A percentile compares a stretch with the other conserved stretches of the same genome.
Evolutionary conservation across 805 yeast species (phyloP).

Genomic region (Barnettozyma sucrosica): DNA sequence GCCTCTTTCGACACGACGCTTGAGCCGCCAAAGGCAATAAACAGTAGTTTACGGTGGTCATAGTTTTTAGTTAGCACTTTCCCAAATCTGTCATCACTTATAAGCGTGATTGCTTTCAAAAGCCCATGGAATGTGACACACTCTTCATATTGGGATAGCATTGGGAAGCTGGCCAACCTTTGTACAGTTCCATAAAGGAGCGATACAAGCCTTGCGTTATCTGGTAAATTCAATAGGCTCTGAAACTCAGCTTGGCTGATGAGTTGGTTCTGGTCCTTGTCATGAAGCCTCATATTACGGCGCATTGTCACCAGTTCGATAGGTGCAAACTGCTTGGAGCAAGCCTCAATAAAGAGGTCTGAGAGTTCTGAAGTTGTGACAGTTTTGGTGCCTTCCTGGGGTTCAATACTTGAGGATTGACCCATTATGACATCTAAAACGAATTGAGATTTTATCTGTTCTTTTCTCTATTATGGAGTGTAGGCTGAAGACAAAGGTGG

Average conservation of each 20-base stretch:
- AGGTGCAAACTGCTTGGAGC: constrained; percentile 28
- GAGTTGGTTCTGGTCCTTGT: constrained; percentile 20
- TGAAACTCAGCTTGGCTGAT: constrained; percentile 27
- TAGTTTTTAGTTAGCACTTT: constrained; percentile 31
- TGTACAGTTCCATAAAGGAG: constrained; percentile 36
- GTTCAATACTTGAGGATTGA: constrained; percentile 17
- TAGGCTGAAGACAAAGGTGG: background rate
- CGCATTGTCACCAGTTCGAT: constrained; percentile 31
- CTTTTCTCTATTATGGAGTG: background rate
- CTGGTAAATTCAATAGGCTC: constrained; percentile 33
- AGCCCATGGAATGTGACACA: constrained; percentile 35
- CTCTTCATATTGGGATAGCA: constrained; percentile 30
- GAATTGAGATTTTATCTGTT: background rate
- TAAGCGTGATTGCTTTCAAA: constrained; percentile 37
- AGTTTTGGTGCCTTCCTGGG: background rate
- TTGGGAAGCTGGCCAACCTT: constrained; percentile 45
- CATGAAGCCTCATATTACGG: constrained; percentile 18
- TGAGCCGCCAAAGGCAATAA: constrained; percentile 37
- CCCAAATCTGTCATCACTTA: constrained; percentile 39
- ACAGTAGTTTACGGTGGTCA: constrained; percentile 41
- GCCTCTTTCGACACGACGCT: background rate
- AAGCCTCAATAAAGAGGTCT: constrained; percentile 26
- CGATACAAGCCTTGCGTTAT: constrained; percentile 25
- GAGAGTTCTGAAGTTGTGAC: constrained; percentile 22
- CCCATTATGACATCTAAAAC: constrained; percentile 19